phyloP scores from a whole-genome alignment of 116 monocot genomes.

The Zostera marina region DNA sequence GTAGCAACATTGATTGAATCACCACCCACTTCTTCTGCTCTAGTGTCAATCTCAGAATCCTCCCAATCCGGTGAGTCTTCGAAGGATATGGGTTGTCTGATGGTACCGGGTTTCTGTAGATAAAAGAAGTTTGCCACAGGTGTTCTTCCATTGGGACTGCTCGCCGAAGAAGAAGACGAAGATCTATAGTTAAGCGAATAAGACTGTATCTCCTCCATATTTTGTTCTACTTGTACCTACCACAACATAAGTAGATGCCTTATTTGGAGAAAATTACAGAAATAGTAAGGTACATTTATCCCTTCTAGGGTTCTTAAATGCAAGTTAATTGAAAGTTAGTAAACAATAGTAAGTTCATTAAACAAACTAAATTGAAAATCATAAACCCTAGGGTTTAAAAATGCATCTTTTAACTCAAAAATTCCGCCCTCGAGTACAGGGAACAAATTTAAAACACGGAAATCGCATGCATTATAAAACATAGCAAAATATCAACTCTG shows the following conservation, averaged over 20 bases:
- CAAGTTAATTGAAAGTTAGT: too few species aligned
- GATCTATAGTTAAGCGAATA: conserved; percentile 68
- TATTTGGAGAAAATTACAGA: too few species aligned
- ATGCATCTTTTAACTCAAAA: too few species aligned
- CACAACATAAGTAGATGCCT: not conserved
- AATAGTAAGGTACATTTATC: too few species aligned
- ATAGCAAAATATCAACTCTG: too few species aligned
- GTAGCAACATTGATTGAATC: conserved; percentile 53
- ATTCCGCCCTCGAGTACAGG: too few species aligned
- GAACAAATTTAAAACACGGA: too few species aligned
- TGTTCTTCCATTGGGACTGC: conserved; percentile 52
- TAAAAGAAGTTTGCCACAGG: conserved; percentile 54
- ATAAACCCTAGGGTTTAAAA: too few species aligned
- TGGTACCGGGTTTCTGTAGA: conserved; percentile 49
- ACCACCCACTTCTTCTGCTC: conserved; percentile 35
- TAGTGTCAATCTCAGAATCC: conserved; percentile 54
- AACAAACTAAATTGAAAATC: too few species aligned
- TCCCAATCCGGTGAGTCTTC: conserved; percentile 99
- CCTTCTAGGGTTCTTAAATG: too few species aligned
- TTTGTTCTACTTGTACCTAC: not conserved
- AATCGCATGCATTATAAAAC: too few species aligned
- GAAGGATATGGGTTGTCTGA: conserved; percentile 67
- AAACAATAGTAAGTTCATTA: too few species aligned
- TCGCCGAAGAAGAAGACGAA: conserved; percentile 89
- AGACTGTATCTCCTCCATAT: conserved; percentile 71